A percentile compares a stretch with the other conserved stretches of the same genome.
Conservation (phyloP, 495 filamentous ascomycete genomes). For the Penicillium pulvis region DNA sequence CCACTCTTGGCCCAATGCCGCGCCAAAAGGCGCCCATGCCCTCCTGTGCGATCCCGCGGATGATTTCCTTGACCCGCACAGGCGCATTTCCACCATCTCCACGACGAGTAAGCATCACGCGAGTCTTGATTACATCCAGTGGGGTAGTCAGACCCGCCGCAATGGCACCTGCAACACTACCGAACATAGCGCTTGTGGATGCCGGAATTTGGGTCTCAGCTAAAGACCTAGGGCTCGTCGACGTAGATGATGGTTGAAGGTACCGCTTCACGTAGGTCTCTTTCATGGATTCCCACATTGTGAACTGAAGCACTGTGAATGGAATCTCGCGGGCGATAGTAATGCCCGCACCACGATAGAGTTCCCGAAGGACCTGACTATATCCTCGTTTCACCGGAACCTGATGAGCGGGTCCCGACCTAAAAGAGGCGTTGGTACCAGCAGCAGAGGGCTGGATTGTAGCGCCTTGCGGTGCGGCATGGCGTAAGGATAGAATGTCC, state of each 20-base stretch:
- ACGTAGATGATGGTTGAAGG: slow-evolving; percentile 20
- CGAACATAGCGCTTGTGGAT: slow-evolving; percentile 84
- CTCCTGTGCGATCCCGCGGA: slow-evolving; percentile 67
- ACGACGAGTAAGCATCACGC: slow-evolving; percentile 80
- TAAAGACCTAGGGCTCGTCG: background rate
- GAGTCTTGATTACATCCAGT: slow-evolving; percentile 93
- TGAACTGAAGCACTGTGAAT: slow-evolving; percentile 96
- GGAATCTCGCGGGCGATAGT: slow-evolving; percentile 96
- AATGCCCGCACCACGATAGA: slow-evolving; percentile 88
- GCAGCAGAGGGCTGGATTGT: background rate
- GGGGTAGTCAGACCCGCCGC: slow-evolving; percentile 91
- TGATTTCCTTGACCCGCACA: slow-evolving; percentile 57
- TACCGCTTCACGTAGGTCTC: slow-evolving; percentile 45
- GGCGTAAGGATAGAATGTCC: slow-evolving; percentile 63
- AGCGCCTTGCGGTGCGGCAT: slow-evolving; percentile 12
- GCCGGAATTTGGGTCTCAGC: slow-evolving; percentile 56
- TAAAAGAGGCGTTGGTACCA: background rate
- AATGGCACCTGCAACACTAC: slow-evolving; percentile 78
- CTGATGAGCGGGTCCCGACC: background rate
- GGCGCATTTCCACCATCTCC: slow-evolving; percentile 40
- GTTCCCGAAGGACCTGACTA: slow-evolving; percentile 69
- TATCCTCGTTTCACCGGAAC: slow-evolving; percentile 42
- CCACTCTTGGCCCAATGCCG: slow-evolving; percentile 82
- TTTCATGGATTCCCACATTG: slow-evolving; percentile 97
- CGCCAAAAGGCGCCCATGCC: slow-evolving; percentile 81